Conservation (phyloP, 805 yeast genomes). For the Saturnispora hagleri region DNA sequence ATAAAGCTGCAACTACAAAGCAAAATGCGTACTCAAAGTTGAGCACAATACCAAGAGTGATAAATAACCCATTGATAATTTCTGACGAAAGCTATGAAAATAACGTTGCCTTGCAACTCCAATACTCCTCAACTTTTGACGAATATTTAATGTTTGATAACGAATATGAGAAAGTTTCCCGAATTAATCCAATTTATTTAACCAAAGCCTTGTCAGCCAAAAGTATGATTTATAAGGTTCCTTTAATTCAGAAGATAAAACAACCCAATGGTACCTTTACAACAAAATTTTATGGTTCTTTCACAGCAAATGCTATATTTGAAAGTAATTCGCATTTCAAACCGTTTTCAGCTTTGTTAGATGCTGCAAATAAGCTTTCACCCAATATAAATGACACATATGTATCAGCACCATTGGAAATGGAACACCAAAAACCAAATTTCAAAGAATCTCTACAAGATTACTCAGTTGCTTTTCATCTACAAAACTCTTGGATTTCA, state of each 20-base stretch:
- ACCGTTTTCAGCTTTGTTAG: neutral
- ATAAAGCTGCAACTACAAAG: neutral
- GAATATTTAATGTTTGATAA: neutral
- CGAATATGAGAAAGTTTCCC: neutral
- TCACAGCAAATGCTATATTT: neutral
- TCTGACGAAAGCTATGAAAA: neutral
- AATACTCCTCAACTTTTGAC: neutral
- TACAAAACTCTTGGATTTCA: neutral
- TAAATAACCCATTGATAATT: too few species aligned
- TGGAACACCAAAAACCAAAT: neutral
- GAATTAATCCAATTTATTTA: neutral
- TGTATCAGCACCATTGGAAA: neutral
- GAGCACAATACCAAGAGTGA: neutral
- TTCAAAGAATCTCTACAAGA: neutral
- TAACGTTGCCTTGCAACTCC: neutral
- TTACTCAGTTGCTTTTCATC: neutral
- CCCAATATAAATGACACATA: neutral
- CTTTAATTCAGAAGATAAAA: neutral
- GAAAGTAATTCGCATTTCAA: neutral
- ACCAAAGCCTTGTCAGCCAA: neutral
- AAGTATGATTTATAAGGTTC: neutral
- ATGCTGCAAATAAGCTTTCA: neutral
- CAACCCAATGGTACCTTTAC: neutral
- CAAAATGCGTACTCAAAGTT: neutral
- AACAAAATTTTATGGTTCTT: conserved; percentile 1